Base-by-base conservation (phyloP, 2,329 filamentous ascomycete species). In the Aspergillus sp. region DNA sequence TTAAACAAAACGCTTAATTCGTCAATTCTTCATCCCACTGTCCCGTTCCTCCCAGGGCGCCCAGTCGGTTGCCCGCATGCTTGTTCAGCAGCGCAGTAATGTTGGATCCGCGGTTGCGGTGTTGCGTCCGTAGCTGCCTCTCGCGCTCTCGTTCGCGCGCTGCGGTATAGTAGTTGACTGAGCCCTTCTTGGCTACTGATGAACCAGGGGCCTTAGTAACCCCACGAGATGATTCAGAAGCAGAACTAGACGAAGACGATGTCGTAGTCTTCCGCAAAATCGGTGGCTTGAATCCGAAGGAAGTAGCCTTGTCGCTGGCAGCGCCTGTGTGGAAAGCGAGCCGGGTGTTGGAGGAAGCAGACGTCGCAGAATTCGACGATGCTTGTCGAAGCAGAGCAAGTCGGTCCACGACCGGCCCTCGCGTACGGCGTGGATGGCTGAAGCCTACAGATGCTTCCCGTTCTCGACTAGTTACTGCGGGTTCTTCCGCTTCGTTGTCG, bases 141-240 rank as follows among this genome's bases (percentile, higher is more conserved):
- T 85, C 83, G 17, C 84, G 77, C 73, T 86, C 84, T 65, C 79
- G 80, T 68, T 86, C 84, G 55, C 85, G 73, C 2, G 82, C 82
- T 60, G 83, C 75, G 21, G 75, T 72, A 55, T 77, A 83, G 19
- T 83, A 85, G 62, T 86, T 84, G 9, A 86, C 82, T 46, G 82
- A 82, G 27, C 80, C 84, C 74, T 82, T 85, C 67, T 84, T 85
- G n/a, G 78, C 80, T 3, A 81, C 80, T 14, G 82, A 80, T 52
- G 75, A 62, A 1, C 75, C 72, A 46, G 72, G 70, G 63, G 56
- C 73, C 33, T 70, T 72, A 8, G 70, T 50, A 21, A 68, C 68
- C 8, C 62, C 65, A 24, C 62, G 66, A 9, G 69, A 68, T 33
- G 60, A 63, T 21, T 62, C 65, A 0, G 66, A 65, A 4, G 64